Base-by-base conservation (phyloP, 192 early-diverging fungal species). In the Mortierella claussenii region DNA sequence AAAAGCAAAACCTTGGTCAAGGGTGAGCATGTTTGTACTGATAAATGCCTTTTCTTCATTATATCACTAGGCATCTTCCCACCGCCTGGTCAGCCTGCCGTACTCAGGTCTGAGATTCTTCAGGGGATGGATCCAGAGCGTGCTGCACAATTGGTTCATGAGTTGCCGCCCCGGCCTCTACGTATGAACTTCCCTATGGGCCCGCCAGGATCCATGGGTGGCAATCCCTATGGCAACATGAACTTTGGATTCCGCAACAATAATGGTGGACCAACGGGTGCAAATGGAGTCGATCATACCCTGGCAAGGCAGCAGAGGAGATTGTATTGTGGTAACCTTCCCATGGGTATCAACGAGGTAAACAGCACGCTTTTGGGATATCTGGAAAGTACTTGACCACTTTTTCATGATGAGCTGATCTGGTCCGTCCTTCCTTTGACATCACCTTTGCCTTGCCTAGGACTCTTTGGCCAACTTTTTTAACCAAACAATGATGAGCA, bases 271-370 rank as follows among this genome's bases (percentile, higher is more conserved):
- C 79, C 81, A 8, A 68, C 82, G 13, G 83, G 81, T 17, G 70
- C 83, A 1, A 85, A 80, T 21, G 86, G 87, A 15, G 68, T 78
- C 2, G 86, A 83, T 43, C 81, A 87, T 17, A 86, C 82, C 30
- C 30, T 91, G 17, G 85, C 87, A 31, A 73, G 94, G 47, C 96
- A 97, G 83, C 89, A 93, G 23, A 84, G 92, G 55, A 88, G 95
- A 27, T 70, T 98, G 21, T 98, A 98, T 66, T 91, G 95, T 36
- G 97, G 96, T 42, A 94, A 96, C 60, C 93, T 97, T 40, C 96
- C 95, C 15, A 81, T 79, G 60, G 90, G 84, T 18, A 85, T 91
- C 50, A 83, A 86, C 42, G 95, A 98, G 81, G 89, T 90, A 65
- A n/a, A n/a, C n/a, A n/a, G n/a, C n/a, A n/a, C n/a, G n/a, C n/a